Base-by-base conservation (phyloP, 169 alveolate genomes). In the Plasmodium vinckei region DNA sequence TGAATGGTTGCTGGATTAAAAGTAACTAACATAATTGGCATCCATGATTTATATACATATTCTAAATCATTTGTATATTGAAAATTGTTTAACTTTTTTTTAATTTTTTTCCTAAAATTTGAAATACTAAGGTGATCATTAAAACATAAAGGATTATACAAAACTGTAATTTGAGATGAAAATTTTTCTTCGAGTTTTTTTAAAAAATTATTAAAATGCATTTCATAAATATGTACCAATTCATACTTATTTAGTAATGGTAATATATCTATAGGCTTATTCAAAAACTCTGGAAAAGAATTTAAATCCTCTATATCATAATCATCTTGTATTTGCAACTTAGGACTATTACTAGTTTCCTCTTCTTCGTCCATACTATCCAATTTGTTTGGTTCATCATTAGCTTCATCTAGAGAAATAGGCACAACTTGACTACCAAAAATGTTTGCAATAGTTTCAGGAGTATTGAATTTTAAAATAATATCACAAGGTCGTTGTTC, bases 131-230 rank as follows among this genome's bases (percentile, higher is more conserved):
- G 0, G 1, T 61, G 21, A 5, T 75, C 68, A 42, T 47, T 60
- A 47, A 75, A 75, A 39, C 88, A 75, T 33, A 75, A 39, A 15
- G 88, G 88, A 21, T 75, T 75, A 47, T 75, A 75, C 19, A 75
- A 17, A 19, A 75, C 17, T 10, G 67, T 46, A 13, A 75, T 75
- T 13, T 75, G 68, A 12, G 75, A 75, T 2, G 73, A 47, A 33
- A 75, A 75, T 9, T 75, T 75, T 5, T 19, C 7, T 53, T 75
- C 75, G 9, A 75, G 10, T 10, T 75, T 64, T 75, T 61, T 60
- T 61, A 75, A 13, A 39, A 75, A 75, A 47, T 44, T 47, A 4
- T 46, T 27, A 17, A 75, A 61, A 54, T 75, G 53, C 27, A 17
- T 75, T 21, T 39, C 63, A 33, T 75, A 75, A 1, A 75, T 27